Conservation (phyloP, 2,329 filamentous ascomycete genomes). For the Fusarium anguioides region DNA sequence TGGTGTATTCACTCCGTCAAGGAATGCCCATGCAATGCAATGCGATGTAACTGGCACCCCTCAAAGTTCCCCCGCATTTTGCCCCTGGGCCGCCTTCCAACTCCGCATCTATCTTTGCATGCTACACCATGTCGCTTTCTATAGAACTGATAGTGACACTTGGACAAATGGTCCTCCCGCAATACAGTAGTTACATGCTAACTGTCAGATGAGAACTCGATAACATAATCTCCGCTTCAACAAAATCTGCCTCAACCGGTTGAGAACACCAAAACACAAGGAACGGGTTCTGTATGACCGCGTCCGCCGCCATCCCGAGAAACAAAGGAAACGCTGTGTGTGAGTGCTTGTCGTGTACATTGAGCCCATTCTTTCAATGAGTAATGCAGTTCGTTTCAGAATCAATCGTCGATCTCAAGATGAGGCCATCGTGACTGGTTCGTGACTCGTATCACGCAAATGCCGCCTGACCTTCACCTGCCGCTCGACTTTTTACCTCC, state of each 20-base stretch:
- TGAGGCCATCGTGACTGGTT: conserved; percentile 32
- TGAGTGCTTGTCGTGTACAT: conserved; percentile 41
- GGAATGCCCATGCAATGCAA: not conserved
- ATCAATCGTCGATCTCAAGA: conserved; percentile 20
- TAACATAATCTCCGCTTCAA: not conserved
- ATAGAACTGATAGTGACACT: conserved; percentile 19
- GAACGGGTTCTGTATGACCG: conserved; percentile 29
- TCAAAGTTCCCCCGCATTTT: conserved; percentile 34
- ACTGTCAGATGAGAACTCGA: conserved; percentile 3
- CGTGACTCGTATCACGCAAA: conserved; percentile 15
- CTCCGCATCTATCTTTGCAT: conserved; percentile 9
- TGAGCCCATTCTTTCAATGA: conserved; percentile 21
- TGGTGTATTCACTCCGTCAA: conserved; percentile 16
- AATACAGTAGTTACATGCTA: conserved; percentile 7
- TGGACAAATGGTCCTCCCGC: conserved; percentile 4
- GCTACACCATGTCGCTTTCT: conserved; percentile 25
- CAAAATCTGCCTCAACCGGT: not conserved
- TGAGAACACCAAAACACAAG: conserved; percentile 24
- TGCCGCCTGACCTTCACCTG: conserved; percentile 49
- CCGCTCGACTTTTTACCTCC: conserved; percentile 63
- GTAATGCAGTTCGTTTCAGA: conserved; percentile 25
- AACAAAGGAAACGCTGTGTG: conserved; percentile 39
- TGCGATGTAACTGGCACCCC: conserved; percentile 13
- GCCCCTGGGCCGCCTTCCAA: conserved; percentile 5
- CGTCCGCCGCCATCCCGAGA: conserved; percentile 19